Evolutionary conservation across 352 stramenopile species (phyloP).

Genomic region (Phytophthora cactorum): DNA sequence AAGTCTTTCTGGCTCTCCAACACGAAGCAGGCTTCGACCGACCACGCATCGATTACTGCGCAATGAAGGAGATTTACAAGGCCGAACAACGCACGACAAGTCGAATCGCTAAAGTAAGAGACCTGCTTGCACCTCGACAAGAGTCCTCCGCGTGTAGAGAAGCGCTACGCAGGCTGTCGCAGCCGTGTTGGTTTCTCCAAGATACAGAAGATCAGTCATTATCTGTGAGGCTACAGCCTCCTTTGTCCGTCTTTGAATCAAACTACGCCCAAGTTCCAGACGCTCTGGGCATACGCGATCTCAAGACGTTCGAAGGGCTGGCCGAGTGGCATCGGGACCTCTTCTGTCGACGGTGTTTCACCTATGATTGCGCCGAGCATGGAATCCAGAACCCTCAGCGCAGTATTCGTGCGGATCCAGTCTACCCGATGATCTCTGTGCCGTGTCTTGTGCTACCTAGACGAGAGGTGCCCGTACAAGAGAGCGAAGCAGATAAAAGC

Average conservation of each 20-base stretch:
- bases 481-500: constrained; percentile 11
- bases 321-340: constrained; percentile 86
- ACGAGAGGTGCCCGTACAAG: constrained; percentile 22
- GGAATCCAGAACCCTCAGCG: constrained; percentile 75
- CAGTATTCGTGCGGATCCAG: constrained; percentile 50
- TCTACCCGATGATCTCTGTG: constrained; percentile 59
- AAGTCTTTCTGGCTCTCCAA: constrained; percentile 58
- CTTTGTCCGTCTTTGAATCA: constrained; percentile 61
- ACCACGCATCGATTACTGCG: constrained; percentile 53
- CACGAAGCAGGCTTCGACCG: constrained; percentile 36
- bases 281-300: constrained; percentile 45
- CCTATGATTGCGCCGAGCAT: constrained; percentile 92
- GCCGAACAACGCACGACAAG: constrained; percentile 22
- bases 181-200: constrained; percentile 46
- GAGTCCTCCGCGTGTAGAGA: constrained; percentile 6
- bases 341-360: constrained; percentile 91
- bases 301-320: constrained; percentile 53
- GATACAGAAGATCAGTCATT: constrained; percentile 25
- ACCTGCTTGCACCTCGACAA: constrained; percentile 5
- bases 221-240: constrained; percentile 42
- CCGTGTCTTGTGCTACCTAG: constrained; percentile 34
- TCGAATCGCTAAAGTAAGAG: constrained; percentile 35
- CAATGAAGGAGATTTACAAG: constrained; percentile 50
- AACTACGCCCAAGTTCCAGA: constrained; percentile 48
- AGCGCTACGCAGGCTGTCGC: constrained; percentile 19